Percentiles rank a stretch among this genome's conserved stretches.
Evolutionary conservation across 345 rosid species (phyloP).

Genomic region (Aquilaria malaccensis): DNA sequence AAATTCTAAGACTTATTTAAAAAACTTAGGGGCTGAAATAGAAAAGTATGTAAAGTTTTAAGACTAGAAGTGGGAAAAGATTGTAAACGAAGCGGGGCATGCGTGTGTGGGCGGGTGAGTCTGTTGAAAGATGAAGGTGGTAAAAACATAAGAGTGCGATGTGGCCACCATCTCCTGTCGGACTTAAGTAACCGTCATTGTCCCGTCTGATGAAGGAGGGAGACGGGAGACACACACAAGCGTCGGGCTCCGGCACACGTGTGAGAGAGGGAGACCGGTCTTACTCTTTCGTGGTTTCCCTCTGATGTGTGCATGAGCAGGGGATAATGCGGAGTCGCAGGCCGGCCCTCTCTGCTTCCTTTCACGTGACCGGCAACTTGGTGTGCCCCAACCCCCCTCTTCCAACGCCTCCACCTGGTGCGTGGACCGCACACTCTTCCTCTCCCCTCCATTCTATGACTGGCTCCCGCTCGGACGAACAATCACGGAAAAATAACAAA

Average conservation of each 20-base stretch:
- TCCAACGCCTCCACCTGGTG: background rate
- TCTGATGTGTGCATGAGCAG: conserved; percentile 11
- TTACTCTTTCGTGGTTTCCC: background rate
- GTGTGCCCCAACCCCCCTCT: conserved; percentile 7
- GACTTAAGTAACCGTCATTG: conserved; percentile 16
- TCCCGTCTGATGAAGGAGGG: conserved; percentile 8
- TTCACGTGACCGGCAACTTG: conserved; percentile 23
- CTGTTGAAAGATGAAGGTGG: background rate
- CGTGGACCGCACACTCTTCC: background rate
- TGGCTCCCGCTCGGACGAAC: no score
- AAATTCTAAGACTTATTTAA: no score
- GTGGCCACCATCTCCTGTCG: background rate
- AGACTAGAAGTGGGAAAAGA: no score
- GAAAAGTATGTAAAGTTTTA: no score
- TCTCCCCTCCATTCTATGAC: no score
- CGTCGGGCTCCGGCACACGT: conserved; percentile 20
- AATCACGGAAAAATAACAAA: no score
- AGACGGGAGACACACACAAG: background rate
- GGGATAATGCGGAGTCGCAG: conserved; percentile 14
- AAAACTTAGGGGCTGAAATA: no score
- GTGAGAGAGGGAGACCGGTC: background rate
- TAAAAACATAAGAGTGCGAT: conserved; percentile 12
- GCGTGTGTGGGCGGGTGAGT: no score
- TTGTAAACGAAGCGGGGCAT: no score
- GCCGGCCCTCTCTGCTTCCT: conserved; percentile 9